phyloP scores from a whole-genome alignment of 306 rosid species.

The Glycine soja region DNA sequence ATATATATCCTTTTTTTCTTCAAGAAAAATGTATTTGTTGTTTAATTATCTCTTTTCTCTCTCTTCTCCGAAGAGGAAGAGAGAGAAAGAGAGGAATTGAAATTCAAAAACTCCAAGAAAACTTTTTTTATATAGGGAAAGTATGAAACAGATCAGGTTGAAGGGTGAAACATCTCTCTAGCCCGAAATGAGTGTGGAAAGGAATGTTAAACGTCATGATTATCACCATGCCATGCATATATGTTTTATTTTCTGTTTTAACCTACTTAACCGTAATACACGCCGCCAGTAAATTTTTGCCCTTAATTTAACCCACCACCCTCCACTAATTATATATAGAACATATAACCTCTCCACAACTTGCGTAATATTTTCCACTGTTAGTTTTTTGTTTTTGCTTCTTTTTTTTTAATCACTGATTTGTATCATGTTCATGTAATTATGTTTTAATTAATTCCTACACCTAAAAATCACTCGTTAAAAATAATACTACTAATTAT shows the following conservation, averaged over 20 bases:
- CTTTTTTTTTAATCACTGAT: too few relatives aligned
- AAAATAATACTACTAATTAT: too few relatives aligned
- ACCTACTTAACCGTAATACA: background rate
- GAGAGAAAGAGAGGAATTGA: constrained; percentile 37
- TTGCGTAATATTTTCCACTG: background rate
- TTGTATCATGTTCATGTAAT: too few relatives aligned
- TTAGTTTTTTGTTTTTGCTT: background rate
- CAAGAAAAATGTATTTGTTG: too few relatives aligned
- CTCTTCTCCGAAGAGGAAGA: background rate
- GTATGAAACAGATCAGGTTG: background rate
- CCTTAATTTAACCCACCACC: constrained; percentile 7
- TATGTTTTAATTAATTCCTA: too few relatives aligned
- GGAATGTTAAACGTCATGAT: constrained; percentile 1
- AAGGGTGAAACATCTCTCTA: too few relatives aligned
- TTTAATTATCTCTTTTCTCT: background rate
- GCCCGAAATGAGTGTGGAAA: constrained; percentile 3
- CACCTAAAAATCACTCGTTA: too few relatives aligned
- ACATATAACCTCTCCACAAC: background rate
- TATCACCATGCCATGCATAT: background rate
- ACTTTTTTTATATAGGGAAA: background rate
- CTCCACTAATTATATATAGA: constrained; percentile 40
- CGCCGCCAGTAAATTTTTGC: background rate
- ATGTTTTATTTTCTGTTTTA: background rate
- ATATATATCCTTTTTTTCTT: too few relatives aligned
- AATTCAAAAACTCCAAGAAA: background rate